Evolutionary conservation across 805 yeast genomes (phyloP).

Genomic region (Ogataea saltuana): DNA sequence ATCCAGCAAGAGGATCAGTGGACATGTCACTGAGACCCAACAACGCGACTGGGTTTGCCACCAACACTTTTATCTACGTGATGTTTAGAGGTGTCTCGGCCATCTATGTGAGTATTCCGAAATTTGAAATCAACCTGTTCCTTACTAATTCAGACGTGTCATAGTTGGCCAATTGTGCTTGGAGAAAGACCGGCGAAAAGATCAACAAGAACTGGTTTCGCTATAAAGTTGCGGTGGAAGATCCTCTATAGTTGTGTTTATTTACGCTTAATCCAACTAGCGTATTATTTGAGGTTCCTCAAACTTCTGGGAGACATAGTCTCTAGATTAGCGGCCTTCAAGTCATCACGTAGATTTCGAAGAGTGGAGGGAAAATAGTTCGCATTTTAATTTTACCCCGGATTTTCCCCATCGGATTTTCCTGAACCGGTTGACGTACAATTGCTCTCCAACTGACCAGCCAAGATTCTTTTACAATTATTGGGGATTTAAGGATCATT

Average conservation of each 20-base stretch:
- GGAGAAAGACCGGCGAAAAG: conserved; percentile 13
- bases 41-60: conserved; percentile 12
- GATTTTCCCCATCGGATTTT: too few species aligned
- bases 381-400: too few species aligned
- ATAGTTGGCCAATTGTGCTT: conserved; percentile 9
- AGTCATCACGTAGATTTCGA: too few species aligned
- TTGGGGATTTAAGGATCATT: too few species aligned
- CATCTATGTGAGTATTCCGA: conserved; percentile 9
- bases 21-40: conserved; percentile 13
- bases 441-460: too few species aligned
- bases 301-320: too few species aligned
- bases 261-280: too few species aligned
- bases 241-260: conserved; percentile 9
- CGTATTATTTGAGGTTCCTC: too few species aligned
- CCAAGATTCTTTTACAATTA: too few species aligned
- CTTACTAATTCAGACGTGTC: background rate
- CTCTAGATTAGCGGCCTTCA: too few species aligned
- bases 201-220: conserved; percentile 14
- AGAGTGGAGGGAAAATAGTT: too few species aligned
- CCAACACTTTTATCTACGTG: conserved; percentile 12
- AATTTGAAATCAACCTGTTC: background rate
- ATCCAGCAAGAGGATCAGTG: conserved; percentile 3
- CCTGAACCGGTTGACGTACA: too few species aligned
- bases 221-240: conserved; percentile 10
- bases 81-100: conserved; percentile 14